A percentile compares a stretch with the other conserved stretches of the same genome.
Conservation (phyloP, 2,329 filamentous ascomycete genomes). For the Cadophora sp. region DNA sequence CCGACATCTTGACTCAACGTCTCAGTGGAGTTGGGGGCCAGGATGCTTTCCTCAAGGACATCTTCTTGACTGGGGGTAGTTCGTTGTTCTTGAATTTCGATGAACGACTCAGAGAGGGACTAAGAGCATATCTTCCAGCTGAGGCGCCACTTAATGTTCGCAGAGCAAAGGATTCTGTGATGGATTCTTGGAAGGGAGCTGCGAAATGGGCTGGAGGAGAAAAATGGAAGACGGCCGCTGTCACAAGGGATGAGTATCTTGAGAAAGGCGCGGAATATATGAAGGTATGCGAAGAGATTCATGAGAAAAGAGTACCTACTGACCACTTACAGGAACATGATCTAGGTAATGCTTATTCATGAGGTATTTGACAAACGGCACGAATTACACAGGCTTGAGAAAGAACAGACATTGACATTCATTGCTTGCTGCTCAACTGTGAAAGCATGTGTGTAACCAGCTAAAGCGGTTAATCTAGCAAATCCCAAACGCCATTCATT, state of each 20-base stretch:
- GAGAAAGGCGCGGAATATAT: constrained; percentile 96
- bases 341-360: constrained; percentile 65
- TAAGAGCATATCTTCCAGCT: constrained; percentile 75
- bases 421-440: constrained; percentile 13
- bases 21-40: constrained; percentile 64
- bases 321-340: constrained; percentile 62
- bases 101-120: constrained; percentile 75
- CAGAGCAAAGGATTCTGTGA: constrained; percentile 74
- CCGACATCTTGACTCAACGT: constrained; percentile 87
- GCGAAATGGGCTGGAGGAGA: constrained; percentile 77
- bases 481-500: constrained; percentile 18
- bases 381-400: background rate
- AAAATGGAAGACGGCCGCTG: constrained; percentile 66
- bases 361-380: constrained; percentile 2
- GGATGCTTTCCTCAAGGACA: constrained; percentile 77
- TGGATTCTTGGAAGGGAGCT: constrained; percentile 94
- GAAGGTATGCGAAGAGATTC: constrained; percentile 63
- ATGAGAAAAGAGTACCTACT: constrained; percentile 13
- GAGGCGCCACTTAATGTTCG: constrained; percentile 73
- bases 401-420: constrained; percentile 10
- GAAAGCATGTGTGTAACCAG: background rate
- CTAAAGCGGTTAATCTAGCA: background rate
- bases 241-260: constrained; percentile 82
- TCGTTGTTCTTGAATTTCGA: constrained; percentile 88
- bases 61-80: constrained; percentile 95